Evolutionary conservation across 1,284 basidiomycete species (phyloP).

Genomic region (Mycena sp.): DNA sequence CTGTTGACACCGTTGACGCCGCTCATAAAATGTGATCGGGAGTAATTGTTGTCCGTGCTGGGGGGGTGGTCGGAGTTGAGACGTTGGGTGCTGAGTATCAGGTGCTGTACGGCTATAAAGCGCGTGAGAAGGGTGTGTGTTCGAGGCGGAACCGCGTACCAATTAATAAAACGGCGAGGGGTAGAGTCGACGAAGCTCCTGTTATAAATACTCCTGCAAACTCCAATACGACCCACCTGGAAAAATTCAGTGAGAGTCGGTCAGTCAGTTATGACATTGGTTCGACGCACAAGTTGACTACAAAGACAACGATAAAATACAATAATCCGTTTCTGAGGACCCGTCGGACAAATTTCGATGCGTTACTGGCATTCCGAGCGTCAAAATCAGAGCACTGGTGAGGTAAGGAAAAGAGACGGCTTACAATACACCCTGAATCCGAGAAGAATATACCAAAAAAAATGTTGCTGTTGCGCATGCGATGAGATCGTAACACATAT

Average conservation of each 20-base stretch:
- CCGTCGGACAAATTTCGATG: neutral
- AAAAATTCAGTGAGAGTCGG: too few relatives aligned
- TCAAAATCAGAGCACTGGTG: too few relatives aligned
- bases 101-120: constrained; percentile 14
- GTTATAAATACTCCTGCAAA: constrained; percentile 2
- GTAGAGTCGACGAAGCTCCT: constrained; percentile 17
- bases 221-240: constrained; percentile 22
- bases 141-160: neutral
- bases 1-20: too few relatives aligned
- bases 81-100: constrained; percentile 22
- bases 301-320: constrained; percentile 19
- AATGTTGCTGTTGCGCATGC: constrained; percentile 11
- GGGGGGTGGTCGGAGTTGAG: neutral
- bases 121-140: neutral
- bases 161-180: constrained; percentile 19
- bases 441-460: constrained; percentile 1
- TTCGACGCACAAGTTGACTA: constrained; percentile 15
- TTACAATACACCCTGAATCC: constrained; percentile 9
- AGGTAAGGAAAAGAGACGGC: neutral
- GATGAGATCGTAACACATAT: constrained; percentile 16
- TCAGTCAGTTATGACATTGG: neutral
- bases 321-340: constrained; percentile 12
- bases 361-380: too few relatives aligned
- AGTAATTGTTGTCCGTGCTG: too few relatives aligned
- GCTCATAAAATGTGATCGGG: too few relatives aligned